phyloP scores from a whole-genome alignment of 495 filamentous ascomycete species.

The Trichoderma gamsii region DNA sequence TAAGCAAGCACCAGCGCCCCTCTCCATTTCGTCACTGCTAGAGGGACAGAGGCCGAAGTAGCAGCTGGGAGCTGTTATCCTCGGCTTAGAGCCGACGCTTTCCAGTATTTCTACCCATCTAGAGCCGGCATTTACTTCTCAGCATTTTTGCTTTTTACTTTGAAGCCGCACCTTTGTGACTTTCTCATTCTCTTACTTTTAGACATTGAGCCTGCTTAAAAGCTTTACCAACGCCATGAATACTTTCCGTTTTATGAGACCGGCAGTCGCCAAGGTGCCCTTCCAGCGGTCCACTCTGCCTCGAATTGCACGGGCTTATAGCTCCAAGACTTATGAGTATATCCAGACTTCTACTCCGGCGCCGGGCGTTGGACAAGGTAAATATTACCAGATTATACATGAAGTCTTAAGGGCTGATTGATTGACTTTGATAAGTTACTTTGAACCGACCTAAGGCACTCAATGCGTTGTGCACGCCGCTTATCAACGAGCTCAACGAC shows the following conservation, averaged over 20 bases:
- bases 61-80: conserved; percentile 14
- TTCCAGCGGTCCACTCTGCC: conserved; percentile 35
- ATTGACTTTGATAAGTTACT: conserved; percentile 56
- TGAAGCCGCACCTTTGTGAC: too few relatives aligned
- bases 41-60: background rate
- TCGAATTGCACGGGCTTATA: conserved; percentile 53
- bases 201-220: background rate
- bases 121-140: background rate
- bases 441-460: conserved; percentile 90
- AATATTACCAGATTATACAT: conserved; percentile 20
- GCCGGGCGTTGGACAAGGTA: conserved; percentile 85
- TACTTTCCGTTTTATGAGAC: conserved; percentile 50
- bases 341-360: conserved; percentile 76
- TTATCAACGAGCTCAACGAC: conserved; percentile 83
- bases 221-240: conserved; percentile 41
- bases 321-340: conserved; percentile 61
- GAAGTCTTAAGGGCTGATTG: background rate
- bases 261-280: conserved; percentile 42
- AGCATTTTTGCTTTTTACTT: background rate
- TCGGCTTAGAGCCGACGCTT: conserved; percentile 19
- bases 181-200: background rate
- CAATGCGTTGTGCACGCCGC: conserved; percentile 83
- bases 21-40: background rate
- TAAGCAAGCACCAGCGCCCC: background rate
- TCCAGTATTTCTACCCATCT: conserved; percentile 5